Evolutionary conservation across 768 basidiomycete genomes (phyloP).

Genomic region (Naganishia antarctica): DNA sequence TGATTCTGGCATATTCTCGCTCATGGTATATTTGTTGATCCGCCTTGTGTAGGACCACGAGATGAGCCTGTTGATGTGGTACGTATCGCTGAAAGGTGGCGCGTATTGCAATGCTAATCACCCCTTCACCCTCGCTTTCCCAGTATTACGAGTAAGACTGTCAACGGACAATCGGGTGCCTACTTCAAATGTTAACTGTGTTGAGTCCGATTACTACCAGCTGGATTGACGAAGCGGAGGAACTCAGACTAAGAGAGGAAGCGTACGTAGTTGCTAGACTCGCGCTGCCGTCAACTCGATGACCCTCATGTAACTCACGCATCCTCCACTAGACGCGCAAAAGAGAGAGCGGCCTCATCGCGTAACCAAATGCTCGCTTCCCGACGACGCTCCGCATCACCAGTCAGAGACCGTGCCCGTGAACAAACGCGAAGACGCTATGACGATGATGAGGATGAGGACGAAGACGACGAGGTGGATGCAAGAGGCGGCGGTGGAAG

Average conservation of each 20-base stretch:
- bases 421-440: conserved; percentile 24
- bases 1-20: not conserved
- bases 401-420: conserved; percentile 33
- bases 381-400: conserved; percentile 28
- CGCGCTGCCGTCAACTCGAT: not conserved
- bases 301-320: no score
- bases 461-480: conserved; percentile 76
- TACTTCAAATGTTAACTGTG: conserved; percentile 9
- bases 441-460: conserved; percentile 24
- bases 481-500: conserved; percentile 63
- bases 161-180: not conserved
- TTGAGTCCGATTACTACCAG: conserved; percentile 18
- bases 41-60: conserved; percentile 14
- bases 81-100: conserved; percentile 72
- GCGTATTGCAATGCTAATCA: no score
- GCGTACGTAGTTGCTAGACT: conserved; percentile 31
- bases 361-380: conserved; percentile 29
- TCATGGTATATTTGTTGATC: conserved; percentile 13
- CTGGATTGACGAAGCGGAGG: conserved; percentile 48
- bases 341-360: conserved; percentile 3
- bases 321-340: conserved; percentile 10
- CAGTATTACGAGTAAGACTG: conserved; percentile 18
- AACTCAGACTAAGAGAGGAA: conserved; percentile 37
- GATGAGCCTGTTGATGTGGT: conserved; percentile 33
- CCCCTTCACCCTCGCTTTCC: no score